A percentile compares a stretch with the other conserved stretches of the same genome.
phyloP scores from a whole-genome alignment of 2,329 filamentous ascomycete species.

The Fusarium sp. region DNA sequence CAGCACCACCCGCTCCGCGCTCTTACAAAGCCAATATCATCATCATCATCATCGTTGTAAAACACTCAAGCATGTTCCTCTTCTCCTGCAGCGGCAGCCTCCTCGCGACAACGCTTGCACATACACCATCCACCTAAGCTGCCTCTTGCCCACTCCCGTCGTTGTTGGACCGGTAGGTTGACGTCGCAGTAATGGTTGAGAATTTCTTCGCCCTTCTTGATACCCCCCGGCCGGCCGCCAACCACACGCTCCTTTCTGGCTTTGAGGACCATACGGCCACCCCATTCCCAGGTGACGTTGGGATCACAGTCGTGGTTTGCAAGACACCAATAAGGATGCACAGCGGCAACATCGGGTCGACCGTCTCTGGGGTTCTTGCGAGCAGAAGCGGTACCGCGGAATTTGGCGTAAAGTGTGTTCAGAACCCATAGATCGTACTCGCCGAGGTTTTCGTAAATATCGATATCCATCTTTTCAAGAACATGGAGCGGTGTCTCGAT shows the following conservation, averaged over 20 bases:
- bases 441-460: slow-evolving; percentile 72
- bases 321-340: slow-evolving; percentile 95
- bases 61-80: slow-evolving; percentile 20
- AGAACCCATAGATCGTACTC: slow-evolving; percentile 83
- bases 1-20: slow-evolving; percentile 10
- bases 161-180: slow-evolving; percentile 78
- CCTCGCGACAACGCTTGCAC: slow-evolving; percentile 84
- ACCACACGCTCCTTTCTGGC: slow-evolving; percentile 69
- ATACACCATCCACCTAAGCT: slow-evolving; percentile 90
- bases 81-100: slow-evolving; percentile 61
- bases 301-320: slow-evolving; percentile 97
- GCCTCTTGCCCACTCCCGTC: slow-evolving; percentile 89
- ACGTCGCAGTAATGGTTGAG: slow-evolving; percentile 96
- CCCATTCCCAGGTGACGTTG: slow-evolving; percentile 95
- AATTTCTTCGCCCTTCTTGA: slow-evolving; percentile 85
- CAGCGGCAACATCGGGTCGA: slow-evolving; percentile 89
- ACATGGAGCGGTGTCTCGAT: slow-evolving; percentile 80
- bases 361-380: slow-evolving; percentile 81
- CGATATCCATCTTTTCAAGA: slow-evolving; percentile 85
- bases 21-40: slow-evolving; percentile 12
- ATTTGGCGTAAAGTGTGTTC: slow-evolving; percentile 93
- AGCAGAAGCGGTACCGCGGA: slow-evolving; percentile 91
- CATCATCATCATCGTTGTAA: not conserved
- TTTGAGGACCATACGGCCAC: slow-evolving; percentile 79
- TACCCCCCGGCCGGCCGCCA: slow-evolving; percentile 66